Evolutionary conservation across 106 monocot species (phyloP), one percentile per base, ranked within the genome.

Genomic region (Gastrodia elata): DNA sequence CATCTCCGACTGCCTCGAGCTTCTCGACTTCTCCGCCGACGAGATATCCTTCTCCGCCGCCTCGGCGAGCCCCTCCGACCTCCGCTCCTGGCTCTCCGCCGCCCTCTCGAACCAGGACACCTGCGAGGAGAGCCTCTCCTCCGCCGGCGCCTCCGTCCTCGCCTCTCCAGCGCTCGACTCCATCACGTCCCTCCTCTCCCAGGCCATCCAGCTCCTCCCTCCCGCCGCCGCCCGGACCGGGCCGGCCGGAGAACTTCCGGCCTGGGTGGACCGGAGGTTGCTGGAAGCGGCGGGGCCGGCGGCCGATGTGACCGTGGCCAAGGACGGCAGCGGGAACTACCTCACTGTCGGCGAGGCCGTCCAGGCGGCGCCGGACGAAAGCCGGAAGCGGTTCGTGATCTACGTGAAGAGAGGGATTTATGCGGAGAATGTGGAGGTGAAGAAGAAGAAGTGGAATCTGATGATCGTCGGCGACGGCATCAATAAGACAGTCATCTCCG

Each of bases 1-100:
- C 38, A 73, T 92, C 73, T 78, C 83, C 72, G 97, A 97, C 88
- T 97, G 97, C 78, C 73, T 93, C 48, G 97, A 97, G 78, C 83
- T 97, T 72, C 96, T 97, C 64, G 89, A 89, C 77, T 79, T 92
- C 49, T 88, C 96, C 64, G 71, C 86, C 68, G 85, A 89, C 52
- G 91, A 97, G 83, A 78, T 97, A 35, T 70, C 79, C 44, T 84
- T 71, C 79, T 59, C 92, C 42, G 37, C 86, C 8, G 56, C 74
- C 38, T n/a, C 84, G 27, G 35, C 77, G 28, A 33, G 41, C 22
- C 6, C 18, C 68, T 10, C 39, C 64, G 83, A 91, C 74, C 28
- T 84, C 37, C 71, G 58, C 28, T 67, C 91, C 2, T 91, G 87
- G 87, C 87, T 91, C n/a, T 83, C 82, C 76, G 90, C 82, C 16